Percentiles rank a stretch among this genome's conserved stretches.
phyloP scores from a whole-genome alignment of 768 basidiomycete genomes.

The Pilatotrama ljubarskyi region DNA sequence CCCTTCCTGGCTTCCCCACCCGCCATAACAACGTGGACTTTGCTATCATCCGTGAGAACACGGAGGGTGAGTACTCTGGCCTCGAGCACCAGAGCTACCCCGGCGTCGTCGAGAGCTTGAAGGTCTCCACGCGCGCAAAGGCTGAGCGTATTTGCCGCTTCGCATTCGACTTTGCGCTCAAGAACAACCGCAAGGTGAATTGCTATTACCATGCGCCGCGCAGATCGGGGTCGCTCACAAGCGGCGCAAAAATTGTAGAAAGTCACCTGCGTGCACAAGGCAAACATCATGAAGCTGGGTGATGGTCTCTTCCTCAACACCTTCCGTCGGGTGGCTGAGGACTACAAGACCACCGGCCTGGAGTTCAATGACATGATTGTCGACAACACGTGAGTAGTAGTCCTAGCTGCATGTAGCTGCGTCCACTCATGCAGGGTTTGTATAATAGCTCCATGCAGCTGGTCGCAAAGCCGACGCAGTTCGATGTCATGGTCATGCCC shows the following conservation, averaged over 20 bases:
- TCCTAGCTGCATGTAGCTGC: neutral
- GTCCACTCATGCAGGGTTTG: neutral
- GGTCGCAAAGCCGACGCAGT: slow-evolving; percentile 92
- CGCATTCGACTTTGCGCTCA: slow-evolving; percentile 98
- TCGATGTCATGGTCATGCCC: slow-evolving; percentile 99
- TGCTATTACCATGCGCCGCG: slow-evolving; percentile 3
- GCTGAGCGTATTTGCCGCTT: slow-evolving; percentile 96
- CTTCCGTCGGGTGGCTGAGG: slow-evolving; percentile 94
- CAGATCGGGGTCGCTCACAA: neutral
- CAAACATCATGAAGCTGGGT: slow-evolving; percentile 99
- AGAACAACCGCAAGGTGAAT: slow-evolving; percentile 92
- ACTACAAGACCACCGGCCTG: slow-evolving; percentile 92
- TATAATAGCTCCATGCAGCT: slow-evolving; percentile 89
- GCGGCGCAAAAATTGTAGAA: slow-evolving; percentile 55
- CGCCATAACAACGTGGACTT: slow-evolving; percentile 97
- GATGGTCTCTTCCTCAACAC: slow-evolving; percentile 99
- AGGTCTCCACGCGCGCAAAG: slow-evolving; percentile 94
- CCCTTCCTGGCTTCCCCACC: slow-evolving; percentile 92
- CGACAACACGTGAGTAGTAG: slow-evolving; percentile 81
- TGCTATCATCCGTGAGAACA: slow-evolving; percentile 99
- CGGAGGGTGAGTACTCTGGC: slow-evolving; percentile 99
- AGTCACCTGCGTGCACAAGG: slow-evolving; percentile 99
- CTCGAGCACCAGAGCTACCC: slow-evolving; percentile 98
- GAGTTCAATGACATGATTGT: slow-evolving; percentile 98
- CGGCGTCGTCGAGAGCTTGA: slow-evolving; percentile 97